These are phyloP conservation scores for Xylona heveae DNA, from an alignment of 495 filamentous ascomycete species.

Conservation along the genomic window DNA sequence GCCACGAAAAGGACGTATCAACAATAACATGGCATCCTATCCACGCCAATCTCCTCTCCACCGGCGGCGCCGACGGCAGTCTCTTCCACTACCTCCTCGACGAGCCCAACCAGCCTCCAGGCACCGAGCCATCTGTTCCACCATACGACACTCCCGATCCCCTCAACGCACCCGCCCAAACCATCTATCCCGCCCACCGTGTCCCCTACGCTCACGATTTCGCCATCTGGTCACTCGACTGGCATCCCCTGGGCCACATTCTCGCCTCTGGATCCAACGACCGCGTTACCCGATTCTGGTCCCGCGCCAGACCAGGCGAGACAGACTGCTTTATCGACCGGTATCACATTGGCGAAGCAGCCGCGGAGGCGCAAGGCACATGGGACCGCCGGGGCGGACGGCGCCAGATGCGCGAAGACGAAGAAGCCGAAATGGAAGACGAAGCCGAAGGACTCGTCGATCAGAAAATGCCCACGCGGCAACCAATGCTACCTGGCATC, in stretches of 20 bases:
- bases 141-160: slow-evolving; percentile 72
- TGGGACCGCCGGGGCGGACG: slow-evolving; percentile 67
- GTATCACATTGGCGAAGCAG: slow-evolving; percentile 85
- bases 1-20: slow-evolving; percentile 89
- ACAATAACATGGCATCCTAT: slow-evolving; percentile 87
- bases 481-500: slow-evolving; percentile 29
- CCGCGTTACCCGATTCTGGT: slow-evolving; percentile 91
- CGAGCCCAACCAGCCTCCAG: slow-evolving; percentile 64
- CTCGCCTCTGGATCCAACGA: slow-evolving; percentile 98
- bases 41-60: slow-evolving; percentile 71
- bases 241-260: slow-evolving; percentile 91
- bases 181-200: slow-evolving; percentile 72
- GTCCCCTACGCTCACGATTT: slow-evolving; percentile 76
- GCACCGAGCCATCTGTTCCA: slow-evolving; percentile 41
- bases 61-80: slow-evolving; percentile 71
- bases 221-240: slow-evolving; percentile 90
- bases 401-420: slow-evolving; percentile 67
- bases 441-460: slow-evolving; percentile 87
- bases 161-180: slow-evolving; percentile 52
- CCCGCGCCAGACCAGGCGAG: slow-evolving; percentile 70
- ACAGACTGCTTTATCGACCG: slow-evolving; percentile 63
- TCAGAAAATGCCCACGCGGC: slow-evolving; percentile 53
- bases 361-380: slow-evolving; percentile 80
- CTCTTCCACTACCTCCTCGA: slow-evolving; percentile 84
- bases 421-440: slow-evolving; percentile 82